Evolutionary conservation across 805 yeast species (phyloP), one percentile per base, ranked within the genome.

Genomic region (Cyberlindnera saturnus): DNA sequence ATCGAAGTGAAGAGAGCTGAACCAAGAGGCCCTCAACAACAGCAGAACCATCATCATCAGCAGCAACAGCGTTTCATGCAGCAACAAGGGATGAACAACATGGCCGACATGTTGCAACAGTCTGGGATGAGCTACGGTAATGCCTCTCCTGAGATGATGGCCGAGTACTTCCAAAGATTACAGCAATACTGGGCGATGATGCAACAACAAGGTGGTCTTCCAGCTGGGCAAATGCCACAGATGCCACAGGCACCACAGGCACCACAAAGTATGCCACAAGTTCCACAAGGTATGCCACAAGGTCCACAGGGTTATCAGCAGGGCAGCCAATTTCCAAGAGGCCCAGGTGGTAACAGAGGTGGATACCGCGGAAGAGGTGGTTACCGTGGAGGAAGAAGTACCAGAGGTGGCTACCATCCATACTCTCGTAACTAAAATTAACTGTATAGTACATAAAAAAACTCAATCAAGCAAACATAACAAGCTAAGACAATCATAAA

Each of bases 1-100:
- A 82, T 85, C 78, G 93, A 85, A 64, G 86, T 85, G 48, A 85
- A 85, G 59, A 75, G 88, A 61, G 93, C 93, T 3, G 90, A 82
- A 60, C 90, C 91, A 54, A 75, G 91, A 64, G 82, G 81, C 51
- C 82, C 77, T 61, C 87, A 82, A 55, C 66, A 65, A 49, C 64
- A 66, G 54, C 64, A 62, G 47, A 62, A 65, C 48, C 58, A 60
- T 47, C 57, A 58, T 40, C 60, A 63, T 16, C 56, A 54, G 28
- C 62, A 57, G 38, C 59, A 57, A 39, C 56, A 55, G 32, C 51
- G 60, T 31, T 46, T 48, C 33, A 31, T 51, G 42, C 55, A 56
- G 34, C 37, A 30, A 31, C 46, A 23, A 5, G 28, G 32, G 41
- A 43, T 36, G 41, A 42, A 29, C 19, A 42, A 32, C 42, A 40